Conservation (phyloP, 805 yeast species). For the Candida koratica region DNA sequence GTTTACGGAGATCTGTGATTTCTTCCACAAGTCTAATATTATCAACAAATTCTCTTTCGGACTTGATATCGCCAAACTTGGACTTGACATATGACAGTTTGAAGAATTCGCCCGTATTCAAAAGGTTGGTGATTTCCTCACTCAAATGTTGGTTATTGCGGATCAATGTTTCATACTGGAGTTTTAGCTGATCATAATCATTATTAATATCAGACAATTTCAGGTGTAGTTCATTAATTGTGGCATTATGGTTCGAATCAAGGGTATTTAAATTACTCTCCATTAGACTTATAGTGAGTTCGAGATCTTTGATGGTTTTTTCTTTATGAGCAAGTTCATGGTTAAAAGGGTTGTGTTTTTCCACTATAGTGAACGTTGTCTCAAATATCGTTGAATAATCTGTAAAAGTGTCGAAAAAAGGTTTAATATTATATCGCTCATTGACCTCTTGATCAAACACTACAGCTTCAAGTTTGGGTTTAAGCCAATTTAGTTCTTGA, state of each 20-base stretch:
- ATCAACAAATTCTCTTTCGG: conserved; percentile 30
- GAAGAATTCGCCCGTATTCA: conserved; percentile 12
- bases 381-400: not conserved
- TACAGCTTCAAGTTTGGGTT: not conserved
- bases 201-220: conserved; percentile 17
- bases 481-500: not conserved
- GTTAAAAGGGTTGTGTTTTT: not conserved
- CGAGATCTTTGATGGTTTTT: conserved; percentile 37
- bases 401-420: not conserved
- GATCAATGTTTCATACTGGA: conserved; percentile 1
- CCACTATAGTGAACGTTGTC: not conserved
- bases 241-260: conserved; percentile 25
- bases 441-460: conserved; percentile 1
- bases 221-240: conserved; percentile 17
- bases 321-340: conserved; percentile 20
- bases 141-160: conserved; percentile 24
- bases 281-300: conserved; percentile 42
- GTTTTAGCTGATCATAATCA: conserved; percentile 10
- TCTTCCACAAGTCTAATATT: conserved; percentile 42
- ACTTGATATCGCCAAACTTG: conserved; percentile 28
- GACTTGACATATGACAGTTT: conserved; percentile 10
- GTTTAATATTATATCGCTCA: conserved; percentile 3
- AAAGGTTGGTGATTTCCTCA: conserved; percentile 15
- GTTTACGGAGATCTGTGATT: conserved; percentile 38
- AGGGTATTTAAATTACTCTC: conserved; percentile 40